phyloP scores from a whole-genome alignment of 352 stramenopile genomes.

The Globisporangium camurandrum region DNA sequence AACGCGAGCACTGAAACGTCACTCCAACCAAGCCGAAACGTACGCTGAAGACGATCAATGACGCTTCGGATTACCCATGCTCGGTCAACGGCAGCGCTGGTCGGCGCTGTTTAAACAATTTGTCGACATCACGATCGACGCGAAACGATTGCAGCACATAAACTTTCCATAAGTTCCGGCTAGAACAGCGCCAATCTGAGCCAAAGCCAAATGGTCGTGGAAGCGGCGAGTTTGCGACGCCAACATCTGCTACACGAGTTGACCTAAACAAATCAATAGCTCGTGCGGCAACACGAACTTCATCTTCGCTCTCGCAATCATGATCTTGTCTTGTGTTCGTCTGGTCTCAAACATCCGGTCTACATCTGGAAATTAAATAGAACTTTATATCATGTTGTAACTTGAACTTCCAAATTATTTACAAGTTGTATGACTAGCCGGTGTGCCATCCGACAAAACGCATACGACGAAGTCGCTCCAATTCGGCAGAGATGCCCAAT shows the following conservation, averaged over 20 bases:
- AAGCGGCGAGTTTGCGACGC: neutral
- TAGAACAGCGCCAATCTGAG: neutral
- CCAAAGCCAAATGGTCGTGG: neutral
- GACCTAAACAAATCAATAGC: no score
- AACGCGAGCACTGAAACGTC: neutral
- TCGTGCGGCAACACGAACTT: no score
- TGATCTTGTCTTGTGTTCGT: no score
- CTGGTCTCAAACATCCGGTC: no score
- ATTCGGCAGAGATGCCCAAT: no score
- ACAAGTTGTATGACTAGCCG: no score
- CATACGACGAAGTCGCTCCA: no score
- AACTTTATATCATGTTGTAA: no score
- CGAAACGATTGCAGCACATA: neutral
- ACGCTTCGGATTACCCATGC: neutral
- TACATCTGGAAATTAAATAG: no score
- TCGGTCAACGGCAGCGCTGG: neutral
- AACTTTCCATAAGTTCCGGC: neutral
- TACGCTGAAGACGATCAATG: neutral
- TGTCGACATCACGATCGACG: neutral
- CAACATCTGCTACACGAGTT: neutral
- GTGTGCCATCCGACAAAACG: no score
- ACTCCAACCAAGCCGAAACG: neutral
- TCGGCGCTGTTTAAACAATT: neutral
- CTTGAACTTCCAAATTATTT: no score
- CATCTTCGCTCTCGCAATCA: no score